Evolutionary conservation across 2,329 filamentous ascomycete genomes (phyloP).

Genomic region (Colletotrichum navitas): DNA sequence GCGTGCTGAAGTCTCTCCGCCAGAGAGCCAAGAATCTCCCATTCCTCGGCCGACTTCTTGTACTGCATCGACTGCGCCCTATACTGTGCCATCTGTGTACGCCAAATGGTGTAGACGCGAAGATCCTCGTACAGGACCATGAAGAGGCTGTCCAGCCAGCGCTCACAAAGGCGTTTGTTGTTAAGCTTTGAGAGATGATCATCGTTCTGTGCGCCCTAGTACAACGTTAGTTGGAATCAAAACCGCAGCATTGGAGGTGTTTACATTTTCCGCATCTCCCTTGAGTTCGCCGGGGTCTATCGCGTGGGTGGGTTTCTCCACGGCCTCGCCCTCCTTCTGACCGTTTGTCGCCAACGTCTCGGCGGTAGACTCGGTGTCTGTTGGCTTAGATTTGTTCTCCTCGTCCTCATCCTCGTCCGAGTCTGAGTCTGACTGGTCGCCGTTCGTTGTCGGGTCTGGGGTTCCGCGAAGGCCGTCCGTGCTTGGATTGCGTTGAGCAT

Average conservation of each 20-base stretch:
- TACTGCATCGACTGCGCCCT: constrained; percentile 94
- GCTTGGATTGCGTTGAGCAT: constrained; percentile 78
- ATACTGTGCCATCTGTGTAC: constrained; percentile 97
- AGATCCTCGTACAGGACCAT: constrained; percentile 99
- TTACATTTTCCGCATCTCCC: constrained; percentile 78
- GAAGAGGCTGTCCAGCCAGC: constrained; percentile 98
- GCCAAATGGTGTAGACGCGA: constrained; percentile 98
- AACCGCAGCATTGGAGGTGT: constrained; percentile 43
- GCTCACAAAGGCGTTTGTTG: constrained; percentile 96
- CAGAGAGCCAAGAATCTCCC: constrained; percentile 95
- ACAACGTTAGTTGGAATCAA: constrained; percentile 42
- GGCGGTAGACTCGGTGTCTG: constrained; percentile 45
- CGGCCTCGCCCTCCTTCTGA: constrained; percentile 54
- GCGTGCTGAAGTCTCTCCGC: constrained; percentile 93
- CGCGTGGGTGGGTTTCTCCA: constrained; percentile 85
- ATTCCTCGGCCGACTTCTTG: constrained; percentile 96
- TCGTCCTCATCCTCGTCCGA: constrained; percentile 51
- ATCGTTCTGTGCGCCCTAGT: constrained; percentile 72
- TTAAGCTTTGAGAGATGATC: constrained; percentile 90
- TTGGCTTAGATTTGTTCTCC: constrained; percentile 52
- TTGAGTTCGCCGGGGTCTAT: constrained; percentile 83
- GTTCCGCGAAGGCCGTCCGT: constrained; percentile 82
- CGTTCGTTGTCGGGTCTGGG: constrained; percentile 69
- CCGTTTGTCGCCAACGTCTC: constrained; percentile 50
- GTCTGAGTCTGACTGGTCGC: constrained; percentile 50